Evolutionary conservation across 1,139 yeast species (phyloP).

Genomic region (Pichia sp.): DNA sequence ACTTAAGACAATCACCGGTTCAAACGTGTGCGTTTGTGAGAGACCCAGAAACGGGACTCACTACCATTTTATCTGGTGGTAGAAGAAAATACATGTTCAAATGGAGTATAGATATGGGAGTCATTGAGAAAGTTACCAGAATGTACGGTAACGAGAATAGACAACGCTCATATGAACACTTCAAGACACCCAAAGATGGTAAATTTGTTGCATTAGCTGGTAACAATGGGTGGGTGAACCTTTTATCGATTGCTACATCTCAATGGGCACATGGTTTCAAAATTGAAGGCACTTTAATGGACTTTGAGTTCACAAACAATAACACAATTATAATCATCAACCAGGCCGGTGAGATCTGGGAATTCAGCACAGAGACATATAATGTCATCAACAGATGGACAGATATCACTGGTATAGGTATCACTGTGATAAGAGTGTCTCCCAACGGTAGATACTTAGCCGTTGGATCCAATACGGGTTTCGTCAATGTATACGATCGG

Average conservation of each 20-base stretch:
- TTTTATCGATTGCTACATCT: slow-evolving; percentile 69
- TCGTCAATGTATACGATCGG: slow-evolving; percentile 81
- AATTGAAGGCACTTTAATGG: slow-evolving; percentile 76
- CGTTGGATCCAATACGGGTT: slow-evolving; percentile 81
- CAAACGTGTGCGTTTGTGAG: slow-evolving; percentile 55
- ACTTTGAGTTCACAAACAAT: slow-evolving; percentile 52
- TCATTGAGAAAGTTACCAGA: slow-evolving; percentile 75
- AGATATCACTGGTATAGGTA: slow-evolving; percentile 82
- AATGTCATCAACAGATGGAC: slow-evolving; percentile 65
- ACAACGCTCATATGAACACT: slow-evolving; percentile 84
- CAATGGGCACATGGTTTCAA: slow-evolving; percentile 86
- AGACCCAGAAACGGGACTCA: slow-evolving; percentile 30
- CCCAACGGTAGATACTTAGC: slow-evolving; percentile 72
- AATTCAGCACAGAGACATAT: slow-evolving; percentile 48
- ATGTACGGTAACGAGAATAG: slow-evolving; percentile 85
- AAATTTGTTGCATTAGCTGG: slow-evolving; percentile 72
- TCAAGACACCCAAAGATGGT: slow-evolving; percentile 67
- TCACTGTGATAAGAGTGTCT: slow-evolving; percentile 60
- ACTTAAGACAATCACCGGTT: slow-evolving; percentile 72
- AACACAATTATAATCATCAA: slow-evolving; percentile 50
- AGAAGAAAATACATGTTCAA: slow-evolving; percentile 87
- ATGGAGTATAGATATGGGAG: slow-evolving; percentile 65
- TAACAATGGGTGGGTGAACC: slow-evolving; percentile 83
- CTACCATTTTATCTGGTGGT: slow-evolving; percentile 76
- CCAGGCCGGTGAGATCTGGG: slow-evolving; percentile 88